A percentile compares a stretch with the other conserved stretches of the same genome.
Conservation (phyloP, 805 yeast genomes). For the Blastobotrys robertii region DNA sequence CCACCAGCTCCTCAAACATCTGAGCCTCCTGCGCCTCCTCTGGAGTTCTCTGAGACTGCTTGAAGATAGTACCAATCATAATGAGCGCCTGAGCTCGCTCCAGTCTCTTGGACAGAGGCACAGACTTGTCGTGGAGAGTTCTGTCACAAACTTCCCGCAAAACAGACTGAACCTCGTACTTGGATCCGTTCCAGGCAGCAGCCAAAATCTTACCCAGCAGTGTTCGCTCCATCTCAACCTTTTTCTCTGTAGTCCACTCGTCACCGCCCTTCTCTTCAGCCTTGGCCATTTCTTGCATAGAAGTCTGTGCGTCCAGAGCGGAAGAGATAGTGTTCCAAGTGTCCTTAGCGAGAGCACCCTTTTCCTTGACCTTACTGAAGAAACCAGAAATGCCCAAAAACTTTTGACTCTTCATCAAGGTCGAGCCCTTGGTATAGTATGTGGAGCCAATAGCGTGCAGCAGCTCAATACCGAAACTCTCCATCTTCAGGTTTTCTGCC, state of each 20-base stretch:
- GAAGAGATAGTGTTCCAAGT: constrained; percentile 74
- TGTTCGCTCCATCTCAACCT: constrained; percentile 69
- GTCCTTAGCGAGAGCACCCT: constrained; percentile 72
- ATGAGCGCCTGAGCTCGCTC: constrained; percentile 73
- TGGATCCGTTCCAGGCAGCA: constrained; percentile 92
- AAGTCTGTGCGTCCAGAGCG: constrained; percentile 78
- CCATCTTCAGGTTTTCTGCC: constrained; percentile 85
- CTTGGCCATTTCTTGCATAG: constrained; percentile 64
- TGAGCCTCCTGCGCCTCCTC: constrained; percentile 89
- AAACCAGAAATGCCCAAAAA: constrained; percentile 83
- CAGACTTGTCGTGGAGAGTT: constrained; percentile 58
- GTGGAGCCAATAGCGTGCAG: constrained; percentile 69
- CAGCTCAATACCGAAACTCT: constrained; percentile 88
- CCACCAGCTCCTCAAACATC: constrained; percentile 84
- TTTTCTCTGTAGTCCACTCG: constrained; percentile 45
- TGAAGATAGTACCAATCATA: constrained; percentile 62
- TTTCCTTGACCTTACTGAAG: constrained; percentile 70
- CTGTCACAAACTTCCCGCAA: constrained; percentile 72
- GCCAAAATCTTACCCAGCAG: constrained; percentile 85
- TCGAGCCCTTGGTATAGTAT: constrained; percentile 66
- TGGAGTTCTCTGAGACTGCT: constrained; percentile 56
- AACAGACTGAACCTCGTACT: constrained; percentile 74
- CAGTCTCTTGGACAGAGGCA: constrained; percentile 50
- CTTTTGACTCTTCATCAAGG: constrained; percentile 62
- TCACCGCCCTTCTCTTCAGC: constrained; percentile 56